These are phyloP conservation scores for Sequoia sempervirens DNA, from an alignment of 75 land plant species.

Conservation along the genomic window DNA sequence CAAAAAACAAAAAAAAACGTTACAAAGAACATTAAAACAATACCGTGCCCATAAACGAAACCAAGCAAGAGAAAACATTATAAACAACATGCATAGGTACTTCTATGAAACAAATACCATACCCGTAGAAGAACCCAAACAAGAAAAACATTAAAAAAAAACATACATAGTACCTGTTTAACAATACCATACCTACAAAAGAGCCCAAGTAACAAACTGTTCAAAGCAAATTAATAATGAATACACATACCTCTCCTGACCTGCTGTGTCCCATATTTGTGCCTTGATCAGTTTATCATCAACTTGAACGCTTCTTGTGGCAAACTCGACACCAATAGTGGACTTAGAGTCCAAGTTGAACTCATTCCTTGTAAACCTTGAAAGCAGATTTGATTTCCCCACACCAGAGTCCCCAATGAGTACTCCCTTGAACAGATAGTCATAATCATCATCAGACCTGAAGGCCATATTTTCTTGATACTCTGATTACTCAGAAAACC, in stretches of 20 bases:
- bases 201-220: background rate
- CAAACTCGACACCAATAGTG: conserved; percentile 24
- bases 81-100: too few relatives aligned
- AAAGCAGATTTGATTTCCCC: conserved; percentile 20
- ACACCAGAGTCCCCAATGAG: conserved; percentile 26
- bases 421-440: conserved; percentile 26
- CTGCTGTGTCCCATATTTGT: conserved; percentile 25
- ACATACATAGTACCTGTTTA: background rate
- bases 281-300: conserved; percentile 24
- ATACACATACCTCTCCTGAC: conserved; percentile 16
- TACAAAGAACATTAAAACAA: background rate
- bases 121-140: background rate
- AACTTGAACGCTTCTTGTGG: conserved; percentile 20
- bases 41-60: background rate
- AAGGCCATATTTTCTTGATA: conserved; percentile 7
- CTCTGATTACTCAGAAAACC: background rate
- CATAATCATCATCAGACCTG: conserved; percentile 25
- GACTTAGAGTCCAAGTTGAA: conserved; percentile 23
- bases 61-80: background rate
- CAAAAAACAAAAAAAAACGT: too few relatives aligned
- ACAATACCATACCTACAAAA: background rate
- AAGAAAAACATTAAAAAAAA: background rate
- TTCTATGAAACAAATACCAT: background rate
- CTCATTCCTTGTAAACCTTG: conserved; percentile 20
- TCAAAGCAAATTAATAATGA: background rate